Evolutionary conservation across 1,284 basidiomycete species (phyloP), one percentile per base, ranked within the genome.

Genomic region (Tilletia setariae): DNA sequence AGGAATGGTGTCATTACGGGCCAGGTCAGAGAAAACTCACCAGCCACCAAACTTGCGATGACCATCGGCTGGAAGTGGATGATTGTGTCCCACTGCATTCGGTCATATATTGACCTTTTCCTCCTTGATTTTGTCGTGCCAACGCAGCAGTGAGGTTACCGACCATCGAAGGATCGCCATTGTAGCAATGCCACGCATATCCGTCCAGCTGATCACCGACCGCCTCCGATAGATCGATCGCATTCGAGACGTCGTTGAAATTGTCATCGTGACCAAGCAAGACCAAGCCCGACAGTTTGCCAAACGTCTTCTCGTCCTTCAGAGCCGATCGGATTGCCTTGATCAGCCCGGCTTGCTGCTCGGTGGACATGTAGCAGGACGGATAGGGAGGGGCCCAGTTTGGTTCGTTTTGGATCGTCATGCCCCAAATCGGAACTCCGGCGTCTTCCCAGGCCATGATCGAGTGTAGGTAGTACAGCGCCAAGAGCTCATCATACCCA

Each of bases 391-490:
- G 69, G 19, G 68, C 47, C 16, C 69, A 64, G 1, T 66, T 68
- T 2, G 77, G 77, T 66, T 79, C 77, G 59, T 79, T 79, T 47
- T 79, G 77, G 25, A 79, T 47, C 21, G 76, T 74, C 69, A 79
- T 67, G 0, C 71, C 74, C 68, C 68, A 77, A 9, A 74, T 68
- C 15, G 7, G 19, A 0, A 79, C 69, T 0, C 76, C 74, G 1
- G 67, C 72, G 0, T 16, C 8, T 25, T 46, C 1, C 63, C 67
- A 76, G 0, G 70, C 68, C 23, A 53, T 47, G 0, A 74, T 70
- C 4, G 73, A 64, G 2, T 63, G 56, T 15, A 70, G 70, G 25
- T 75, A 74, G 69, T 79, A 79, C 46, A 72, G 67, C 11, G 77
- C 76, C 0, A 76, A 42, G n/a, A 72, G 15, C 8, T 62, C 35